Percentiles rank a stretch among this genome's conserved stretches.
Evolutionary conservation across 441 rosid species (phyloP).

Genomic region (Jatropha podagrica): DNA sequence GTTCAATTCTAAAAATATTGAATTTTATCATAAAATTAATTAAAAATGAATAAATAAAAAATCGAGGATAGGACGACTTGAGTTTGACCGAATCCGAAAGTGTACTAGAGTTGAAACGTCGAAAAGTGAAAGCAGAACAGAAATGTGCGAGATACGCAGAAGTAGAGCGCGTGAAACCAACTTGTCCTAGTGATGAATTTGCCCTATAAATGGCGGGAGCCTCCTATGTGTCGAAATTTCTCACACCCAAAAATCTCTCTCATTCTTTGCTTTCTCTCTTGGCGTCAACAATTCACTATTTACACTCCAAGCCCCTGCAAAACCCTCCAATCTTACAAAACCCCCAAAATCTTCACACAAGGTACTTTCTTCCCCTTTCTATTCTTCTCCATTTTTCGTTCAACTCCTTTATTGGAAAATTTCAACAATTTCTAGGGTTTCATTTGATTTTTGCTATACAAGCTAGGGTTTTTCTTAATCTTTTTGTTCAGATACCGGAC

Average conservation of each 20-base stretch:
- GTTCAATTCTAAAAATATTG: no score
- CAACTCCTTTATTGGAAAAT: neutral
- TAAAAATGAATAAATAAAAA: neutral
- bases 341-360: slow-evolving; percentile 19
- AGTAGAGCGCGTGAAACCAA: slow-evolving; percentile 4
- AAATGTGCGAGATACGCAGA: neutral
- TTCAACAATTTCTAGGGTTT: slow-evolving; percentile 28
- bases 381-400: neutral
- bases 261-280: slow-evolving; percentile 1
- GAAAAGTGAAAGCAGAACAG: neutral
- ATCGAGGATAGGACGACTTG: neutral
- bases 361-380: neutral
- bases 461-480: slow-evolving; percentile 31
- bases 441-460: slow-evolving; percentile 6
- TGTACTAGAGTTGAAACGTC: neutral
- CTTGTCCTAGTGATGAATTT: neutral
- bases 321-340: slow-evolving; percentile 36
- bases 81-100: neutral
- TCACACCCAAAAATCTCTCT: slow-evolving; percentile 28
- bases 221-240: slow-evolving; percentile 13
- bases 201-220: slow-evolving; percentile 55
- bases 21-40: no score
- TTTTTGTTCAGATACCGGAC: slow-evolving; percentile 9
- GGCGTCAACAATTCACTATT: slow-evolving; percentile 23
- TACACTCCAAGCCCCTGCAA: slow-evolving; percentile 23